Evolutionary conservation across 805 yeast genomes (phyloP), one percentile per base, ranked within the genome.

Genomic region (Teunomyces tritomae): DNA sequence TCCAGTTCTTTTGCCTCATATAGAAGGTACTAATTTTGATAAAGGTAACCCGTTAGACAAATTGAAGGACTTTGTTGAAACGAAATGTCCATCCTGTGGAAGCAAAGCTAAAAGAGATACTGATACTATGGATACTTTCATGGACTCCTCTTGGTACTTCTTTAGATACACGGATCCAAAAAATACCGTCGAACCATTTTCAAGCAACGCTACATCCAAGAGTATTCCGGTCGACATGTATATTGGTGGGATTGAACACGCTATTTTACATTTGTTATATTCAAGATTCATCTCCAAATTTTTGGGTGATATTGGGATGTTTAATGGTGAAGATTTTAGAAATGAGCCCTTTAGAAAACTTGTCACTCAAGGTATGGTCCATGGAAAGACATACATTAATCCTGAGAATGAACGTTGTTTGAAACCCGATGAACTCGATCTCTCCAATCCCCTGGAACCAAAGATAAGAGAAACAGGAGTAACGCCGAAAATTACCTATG

Each of bases 111-210:
- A 78, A 48, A 78, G 99, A 57, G 99, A 94, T 54, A 89, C 98
- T 0, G 99, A 94, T 60, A 94, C 99, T 0, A 92, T 94, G 99
- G 99, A 94, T 62, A 94, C 99, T 0, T 94, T 94, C 61, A 92
- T 94, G 82, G 99, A 94, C 67, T 87, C 96, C 13, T 90, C 97
- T 3, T 94, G 99, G 99, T 94, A 94, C 65, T 88, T 79, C 64
- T 84, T 94, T 70, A 78, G 99, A 49, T 91, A 81, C 57, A 67
- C 84, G 2, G 98, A 94, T 62, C 73, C 96, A 0, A 68, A 81
- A 28, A 92, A 94, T 63, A 51, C 57, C 0, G 42, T 56, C 0
- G 53, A 61, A 35, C 87, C 89, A 1, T 89, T 92, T 58, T 68
- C 56, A 59, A 66, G 63, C 49, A 74, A 74, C 8, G 64, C 62